A percentile compares a stretch with the other conserved stretches of the same genome.
Conservation (phyloP, 305 asterid species). For the Caryopteris hybrid region DNA sequence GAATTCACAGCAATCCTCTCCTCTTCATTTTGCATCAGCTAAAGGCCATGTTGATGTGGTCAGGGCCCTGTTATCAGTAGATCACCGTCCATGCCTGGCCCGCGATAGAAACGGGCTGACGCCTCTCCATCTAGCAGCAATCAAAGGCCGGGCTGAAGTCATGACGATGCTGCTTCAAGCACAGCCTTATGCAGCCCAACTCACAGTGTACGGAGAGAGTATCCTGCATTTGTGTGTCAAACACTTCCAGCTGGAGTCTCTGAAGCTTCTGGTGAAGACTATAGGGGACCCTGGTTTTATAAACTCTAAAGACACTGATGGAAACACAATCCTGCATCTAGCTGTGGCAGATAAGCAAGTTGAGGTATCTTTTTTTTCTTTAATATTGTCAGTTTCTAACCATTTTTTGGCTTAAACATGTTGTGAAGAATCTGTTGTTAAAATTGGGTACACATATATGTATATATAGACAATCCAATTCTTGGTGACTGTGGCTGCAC, state of each 20-base stretch:
- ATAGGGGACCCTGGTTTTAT: not conserved
- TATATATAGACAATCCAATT: not conserved
- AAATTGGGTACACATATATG: no score
- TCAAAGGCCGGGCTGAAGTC: conserved; percentile 26
- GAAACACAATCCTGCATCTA: conserved; percentile 15
- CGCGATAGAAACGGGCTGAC: conserved; percentile 23
- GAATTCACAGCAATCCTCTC: conserved; percentile 13
- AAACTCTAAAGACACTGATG: conserved; percentile 13
- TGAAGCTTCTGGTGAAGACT: conserved; percentile 23
- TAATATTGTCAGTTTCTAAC: no score
- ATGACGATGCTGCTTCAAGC: conserved; percentile 12
- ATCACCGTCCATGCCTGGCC: conserved; percentile 9
- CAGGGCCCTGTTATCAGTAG: not conserved
- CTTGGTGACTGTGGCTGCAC: not conserved
- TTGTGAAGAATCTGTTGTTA: no score
- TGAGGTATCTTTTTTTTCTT: conserved; percentile 3
- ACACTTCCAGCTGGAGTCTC: conserved; percentile 17
- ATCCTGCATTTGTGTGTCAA: conserved; percentile 31
- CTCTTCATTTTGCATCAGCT: conserved; percentile 33
- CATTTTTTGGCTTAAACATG: no score
- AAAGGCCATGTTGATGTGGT: conserved; percentile 23
- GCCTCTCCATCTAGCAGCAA: conserved; percentile 34
- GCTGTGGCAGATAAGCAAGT: conserved; percentile 20
- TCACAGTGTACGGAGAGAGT: not conserved
- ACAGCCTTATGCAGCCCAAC: conserved; percentile 6